Evolutionary conservation across 306 rosid genomes (phyloP), one percentile per base, ranked within the genome.

Genomic region (Cucurbita argyrosperma): DNA sequence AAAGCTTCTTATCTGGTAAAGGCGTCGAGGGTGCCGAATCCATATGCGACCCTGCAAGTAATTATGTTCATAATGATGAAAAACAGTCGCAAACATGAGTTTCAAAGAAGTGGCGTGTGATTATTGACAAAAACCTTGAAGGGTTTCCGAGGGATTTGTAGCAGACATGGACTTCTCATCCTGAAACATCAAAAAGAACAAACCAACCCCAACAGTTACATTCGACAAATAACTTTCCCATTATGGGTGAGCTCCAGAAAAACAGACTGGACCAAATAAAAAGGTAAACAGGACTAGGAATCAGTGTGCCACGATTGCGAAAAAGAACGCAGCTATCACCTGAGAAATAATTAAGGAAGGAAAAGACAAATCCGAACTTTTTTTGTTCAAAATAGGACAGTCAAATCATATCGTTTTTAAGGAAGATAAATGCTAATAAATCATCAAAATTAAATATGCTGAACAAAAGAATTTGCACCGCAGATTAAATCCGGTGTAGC

Each of bases 1-100:
- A 76, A 82, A 88, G 86, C 82, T 86, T 83, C 80, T 76, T 82
- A 74, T 88, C 87, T 0, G 93, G 93, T 54, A 88, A 81, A 86
- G 85, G 81, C 57, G 88, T 84, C 26, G 81, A 70, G 78, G 87
- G 90, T 77, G 86, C 93, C 66, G 78, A 79, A 56, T 86, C 90
- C 82, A 79, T 74, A 79, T 83, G 80, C 46, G 55, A 69, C 60
- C 84, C 90, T 86, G 86, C 80, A 58, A 30, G 67, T 45, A 72
- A 79, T 76, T 56, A 76, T 66, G 75, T 67, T 21, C 63, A 55
- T 30, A 72, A 66, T 59, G 4, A 74, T 56, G 49, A 55, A 42
- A 45, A 76, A 45, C 64, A 65, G 21, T 74, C 72, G 19, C 21
- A 42, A 74, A 53, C 49, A 35, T 15, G 16, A 40, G 37, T 75